Conservation (phyloP, 2,329 filamentous ascomycete species). For the Fusarium sarcochroum region DNA sequence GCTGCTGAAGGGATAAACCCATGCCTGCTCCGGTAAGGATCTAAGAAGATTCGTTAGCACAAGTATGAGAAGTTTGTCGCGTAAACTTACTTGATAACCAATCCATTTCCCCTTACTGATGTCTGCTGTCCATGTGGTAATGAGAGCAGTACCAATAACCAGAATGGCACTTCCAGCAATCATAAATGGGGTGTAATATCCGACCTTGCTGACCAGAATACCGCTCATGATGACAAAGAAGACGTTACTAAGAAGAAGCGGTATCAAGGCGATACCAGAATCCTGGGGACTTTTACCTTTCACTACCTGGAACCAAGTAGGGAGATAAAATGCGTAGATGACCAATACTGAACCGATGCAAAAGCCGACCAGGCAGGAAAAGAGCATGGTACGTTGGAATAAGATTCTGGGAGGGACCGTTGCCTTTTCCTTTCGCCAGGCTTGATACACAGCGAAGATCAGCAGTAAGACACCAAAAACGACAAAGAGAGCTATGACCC, state of each 20-base stretch:
- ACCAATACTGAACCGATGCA: conserved; percentile 9
- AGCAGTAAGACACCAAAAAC: conserved; percentile 8
- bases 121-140: conserved; percentile 22
- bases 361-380: not conserved
- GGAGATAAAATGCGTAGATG: conserved; percentile 21
- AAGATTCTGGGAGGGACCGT: conserved; percentile 16
- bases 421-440: conserved; percentile 18
- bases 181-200: conserved; percentile 20
- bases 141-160: conserved; percentile 4
- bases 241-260: conserved; percentile 9
- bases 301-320: conserved; percentile 30
- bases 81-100: conserved; percentile 18
- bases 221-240: conserved; percentile 19
- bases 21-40: conserved; percentile 21
- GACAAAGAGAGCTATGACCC: conserved; percentile 13
- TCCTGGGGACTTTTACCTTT: conserved; percentile 8
- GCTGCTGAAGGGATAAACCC: conserved; percentile 14
- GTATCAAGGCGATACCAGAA: conserved; percentile 20
- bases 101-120: conserved; percentile 7
- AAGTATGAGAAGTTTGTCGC: accelerated
- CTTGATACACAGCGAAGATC: conserved; percentile 11
- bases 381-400: conserved; percentile 1
- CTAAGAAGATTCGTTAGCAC: not conserved
- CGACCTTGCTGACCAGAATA: conserved; percentile 10
- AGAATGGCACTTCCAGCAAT: conserved; percentile 12